Conservation (phyloP, 2,329 filamentous ascomycete genomes). For the Periglandula ipomoeae region DNA sequence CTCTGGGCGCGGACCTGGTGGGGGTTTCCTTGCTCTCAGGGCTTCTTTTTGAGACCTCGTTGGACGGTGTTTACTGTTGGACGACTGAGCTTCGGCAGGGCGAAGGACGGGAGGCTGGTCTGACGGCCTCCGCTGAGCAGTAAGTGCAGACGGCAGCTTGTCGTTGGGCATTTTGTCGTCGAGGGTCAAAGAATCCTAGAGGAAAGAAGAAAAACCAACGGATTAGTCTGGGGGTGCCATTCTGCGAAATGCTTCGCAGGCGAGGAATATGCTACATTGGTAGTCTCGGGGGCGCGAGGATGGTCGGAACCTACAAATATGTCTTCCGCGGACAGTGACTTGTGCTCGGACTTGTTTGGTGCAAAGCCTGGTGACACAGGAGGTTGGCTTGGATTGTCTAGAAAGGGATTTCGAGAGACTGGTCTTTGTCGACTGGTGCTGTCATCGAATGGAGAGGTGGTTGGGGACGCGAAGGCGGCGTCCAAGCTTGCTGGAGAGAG, state of each 20-base stretch:
- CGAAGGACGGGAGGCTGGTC: constrained; percentile 15
- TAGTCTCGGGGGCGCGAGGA: not conserved
- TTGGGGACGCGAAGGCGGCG: constrained; percentile 26
- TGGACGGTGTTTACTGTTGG: constrained; percentile 42
- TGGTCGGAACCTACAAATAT: constrained; percentile 58
- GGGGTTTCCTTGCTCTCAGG: constrained; percentile 35
- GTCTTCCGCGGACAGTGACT: constrained; percentile 52
- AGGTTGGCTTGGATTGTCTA: constrained; percentile 43
- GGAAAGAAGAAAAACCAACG: constrained; percentile 18
- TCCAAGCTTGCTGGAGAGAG: constrained; percentile 43
- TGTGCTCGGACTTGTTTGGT: constrained; percentile 36
- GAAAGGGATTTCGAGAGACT: constrained; percentile 66
- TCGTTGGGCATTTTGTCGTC: constrained; percentile 43
- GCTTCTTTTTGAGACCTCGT: constrained; percentile 60
- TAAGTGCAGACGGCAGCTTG: constrained; percentile 27
- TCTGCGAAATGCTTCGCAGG: not conserved
- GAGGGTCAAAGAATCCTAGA: constrained; percentile 57
- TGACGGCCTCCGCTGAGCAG: constrained; percentile 28
- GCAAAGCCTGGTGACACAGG: constrained; percentile 38
- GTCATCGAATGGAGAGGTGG: constrained; percentile 52
- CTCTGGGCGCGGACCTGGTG: constrained; percentile 21
- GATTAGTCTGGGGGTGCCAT: too few relatives aligned
- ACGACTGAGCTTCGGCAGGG: constrained; percentile 35
- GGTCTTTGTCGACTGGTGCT: constrained; percentile 41
- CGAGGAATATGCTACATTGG: not conserved